Percentiles rank a stretch among this genome's conserved stretches.
Conservation (phyloP, 2,329 filamentous ascomycete species). For the Stylonectria norvegica region DNA sequence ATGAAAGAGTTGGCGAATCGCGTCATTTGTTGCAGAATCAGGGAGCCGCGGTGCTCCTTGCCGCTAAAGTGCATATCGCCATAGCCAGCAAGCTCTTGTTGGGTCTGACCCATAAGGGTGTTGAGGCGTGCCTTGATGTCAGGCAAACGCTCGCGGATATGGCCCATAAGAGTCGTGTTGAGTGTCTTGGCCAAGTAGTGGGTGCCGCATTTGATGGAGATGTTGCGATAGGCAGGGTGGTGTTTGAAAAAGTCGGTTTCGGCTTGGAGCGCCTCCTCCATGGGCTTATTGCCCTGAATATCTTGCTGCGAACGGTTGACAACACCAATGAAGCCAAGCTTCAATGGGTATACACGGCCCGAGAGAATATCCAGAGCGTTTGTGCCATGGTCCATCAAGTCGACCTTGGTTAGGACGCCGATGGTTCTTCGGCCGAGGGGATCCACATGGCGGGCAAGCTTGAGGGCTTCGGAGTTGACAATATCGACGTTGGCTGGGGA, state of each 20-base stretch:
- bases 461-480: conserved; percentile 96
- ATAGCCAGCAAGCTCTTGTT: conserved; percentile 96
- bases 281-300: conserved; percentile 92
- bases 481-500: conserved; percentile 97
- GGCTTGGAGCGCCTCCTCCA: conserved; percentile 83
- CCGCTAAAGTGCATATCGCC: conserved; percentile 97
- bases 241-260: conserved; percentile 96
- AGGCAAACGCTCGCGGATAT: conserved; percentile 91
- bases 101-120: conserved; percentile 98
- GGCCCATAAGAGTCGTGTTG: conserved; percentile 91
- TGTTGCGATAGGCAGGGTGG: conserved; percentile 95
- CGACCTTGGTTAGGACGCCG: conserved; percentile 93
- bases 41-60: conserved; percentile 90
- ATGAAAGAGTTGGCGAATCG: conserved; percentile 97
- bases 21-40: conserved; percentile 97
- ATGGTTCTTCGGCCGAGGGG: conserved; percentile 92
- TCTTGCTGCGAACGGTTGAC: conserved; percentile 98
- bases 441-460: conserved; percentile 95
- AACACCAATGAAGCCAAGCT: conserved; percentile 95
- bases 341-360: conserved; percentile 91
- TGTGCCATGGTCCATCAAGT: conserved; percentile 98
- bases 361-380: conserved; percentile 98
- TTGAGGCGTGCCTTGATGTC: conserved; percentile 98
- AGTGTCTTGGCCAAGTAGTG: conserved; percentile 92
- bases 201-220: conserved; percentile 88